Conservation (phyloP, 352 stramenopile genomes). For the Phytopythium montanum region DNA sequence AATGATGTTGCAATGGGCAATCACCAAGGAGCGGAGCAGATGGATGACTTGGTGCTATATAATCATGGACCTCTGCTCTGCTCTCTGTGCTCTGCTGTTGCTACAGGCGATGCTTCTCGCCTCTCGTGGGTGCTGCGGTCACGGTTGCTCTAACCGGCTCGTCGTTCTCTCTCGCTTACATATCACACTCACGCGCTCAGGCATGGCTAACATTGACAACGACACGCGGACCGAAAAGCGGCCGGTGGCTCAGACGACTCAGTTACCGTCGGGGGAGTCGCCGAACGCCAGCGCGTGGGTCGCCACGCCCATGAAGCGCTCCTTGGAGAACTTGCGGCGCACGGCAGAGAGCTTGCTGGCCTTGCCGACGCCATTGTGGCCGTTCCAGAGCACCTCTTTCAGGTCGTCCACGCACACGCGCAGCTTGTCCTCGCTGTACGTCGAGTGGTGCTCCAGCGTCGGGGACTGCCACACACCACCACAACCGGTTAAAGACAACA, state of each 20-base stretch:
- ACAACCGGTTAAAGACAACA: conserved; percentile 10
- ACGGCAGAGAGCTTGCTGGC: conserved; percentile 77
- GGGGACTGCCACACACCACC: conserved; percentile 36
- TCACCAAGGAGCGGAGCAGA: background rate
- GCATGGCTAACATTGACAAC: conserved; percentile 19
- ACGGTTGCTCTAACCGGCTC: conserved; percentile 6
- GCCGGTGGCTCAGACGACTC: too few relatives aligned
- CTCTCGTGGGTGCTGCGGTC: background rate
- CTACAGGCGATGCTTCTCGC: conserved; percentile 8
- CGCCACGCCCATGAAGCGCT: conserved; percentile 75
- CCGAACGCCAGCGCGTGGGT: conserved; percentile 52
- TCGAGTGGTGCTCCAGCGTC: conserved; percentile 73
- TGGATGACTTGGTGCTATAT: background rate
- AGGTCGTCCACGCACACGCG: conserved; percentile 65
- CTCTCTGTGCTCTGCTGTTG: conserved; percentile 4
- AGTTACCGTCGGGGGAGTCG: conserved; percentile 36
- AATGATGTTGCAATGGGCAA: background rate
- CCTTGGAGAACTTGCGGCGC: conserved; percentile 84
- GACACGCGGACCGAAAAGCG: too few relatives aligned
- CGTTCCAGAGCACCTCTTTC: conserved; percentile 80
- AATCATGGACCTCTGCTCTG: background rate
- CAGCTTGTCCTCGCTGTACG: conserved; percentile 64
- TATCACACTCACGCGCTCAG: conserved; percentile 26
- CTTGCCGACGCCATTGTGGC: conserved; percentile 60
- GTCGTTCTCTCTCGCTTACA: conserved; percentile 5